A percentile compares a stretch with the other conserved stretches of the same genome.
Evolutionary conservation across 257 asterid genomes (phyloP).

Genomic region (Nicotiana knightiana): DNA sequence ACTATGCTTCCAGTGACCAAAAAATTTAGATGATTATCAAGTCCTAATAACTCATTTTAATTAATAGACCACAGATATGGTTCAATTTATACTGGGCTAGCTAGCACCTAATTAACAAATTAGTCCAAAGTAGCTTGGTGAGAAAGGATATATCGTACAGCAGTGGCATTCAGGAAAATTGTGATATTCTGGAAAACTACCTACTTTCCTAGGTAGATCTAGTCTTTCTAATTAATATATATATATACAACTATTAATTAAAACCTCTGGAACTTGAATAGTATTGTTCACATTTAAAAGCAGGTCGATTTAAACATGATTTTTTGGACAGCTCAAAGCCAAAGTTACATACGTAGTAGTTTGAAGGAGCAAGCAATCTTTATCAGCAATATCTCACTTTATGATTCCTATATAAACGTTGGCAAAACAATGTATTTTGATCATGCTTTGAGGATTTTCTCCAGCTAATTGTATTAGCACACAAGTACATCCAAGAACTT

Average conservation of each 20-base stretch:
- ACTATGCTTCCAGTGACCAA: no score
- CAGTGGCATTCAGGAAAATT: neutral
- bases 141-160: neutral
- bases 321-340: conserved; percentile 26
- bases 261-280: neutral
- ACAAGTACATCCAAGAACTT: conserved; percentile 4
- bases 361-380: conserved; percentile 12
- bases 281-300: neutral
- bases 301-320: neutral
- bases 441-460: conserved; percentile 1
- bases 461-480: neutral
- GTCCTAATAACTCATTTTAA: no score
- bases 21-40: no score
- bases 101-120: neutral
- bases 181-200: neutral
- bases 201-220: neutral
- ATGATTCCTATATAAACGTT: conserved; percentile 30
- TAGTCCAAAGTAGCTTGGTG: neutral
- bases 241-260: neutral
- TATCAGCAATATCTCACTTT: conserved; percentile 10
- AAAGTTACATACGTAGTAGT: neutral
- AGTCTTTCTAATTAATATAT: neutral
- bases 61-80: neutral
- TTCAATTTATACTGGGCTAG: neutral
- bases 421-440: neutral